phyloP scores from a whole-genome alignment of 2,329 filamentous ascomycete genomes.

The Ophiostoma ips region DNA sequence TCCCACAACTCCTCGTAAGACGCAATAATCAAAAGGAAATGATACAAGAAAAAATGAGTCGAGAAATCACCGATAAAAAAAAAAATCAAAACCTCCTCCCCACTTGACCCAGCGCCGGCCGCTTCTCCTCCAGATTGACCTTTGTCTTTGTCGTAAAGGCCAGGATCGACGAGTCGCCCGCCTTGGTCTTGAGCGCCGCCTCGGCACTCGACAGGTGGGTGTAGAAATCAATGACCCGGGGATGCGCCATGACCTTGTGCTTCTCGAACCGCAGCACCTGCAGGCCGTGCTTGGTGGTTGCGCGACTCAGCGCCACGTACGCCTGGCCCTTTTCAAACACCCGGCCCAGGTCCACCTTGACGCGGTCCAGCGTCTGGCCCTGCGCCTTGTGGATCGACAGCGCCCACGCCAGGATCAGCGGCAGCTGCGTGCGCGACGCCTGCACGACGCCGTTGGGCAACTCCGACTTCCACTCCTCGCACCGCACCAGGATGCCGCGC shows the following conservation, averaged over 20 bases:
- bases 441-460: conserved; percentile 90
- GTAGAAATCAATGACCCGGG: conserved; percentile 76
- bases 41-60: not conserved
- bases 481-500: conserved; percentile 65
- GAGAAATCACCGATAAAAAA: not conserved
- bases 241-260: conserved; percentile 85
- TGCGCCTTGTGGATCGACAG: conserved; percentile 97
- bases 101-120: not conserved
- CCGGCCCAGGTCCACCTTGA: conserved; percentile 83
- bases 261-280: conserved; percentile 84
- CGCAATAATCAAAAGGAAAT: not conserved
- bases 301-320: conserved; percentile 89
- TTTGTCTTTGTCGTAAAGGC: conserved; percentile 26
- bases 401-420: conserved; percentile 91
- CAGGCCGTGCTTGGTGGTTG: conserved; percentile 72
- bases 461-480: conserved; percentile 92
- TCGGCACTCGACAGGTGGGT: conserved; percentile 64
- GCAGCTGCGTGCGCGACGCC: conserved; percentile 68
- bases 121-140: conserved; percentile 23
- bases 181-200: conserved; percentile 19
- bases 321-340: conserved; percentile 97
- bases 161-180: conserved; percentile 21
- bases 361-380: conserved; percentile 82
- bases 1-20: not conserved
- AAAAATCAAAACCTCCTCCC: not conserved